Evolutionary conservation across 1,284 basidiomycete species (phyloP), one percentile per base, ranked within the genome.

Genomic region (Clitocybe nebularis): DNA sequence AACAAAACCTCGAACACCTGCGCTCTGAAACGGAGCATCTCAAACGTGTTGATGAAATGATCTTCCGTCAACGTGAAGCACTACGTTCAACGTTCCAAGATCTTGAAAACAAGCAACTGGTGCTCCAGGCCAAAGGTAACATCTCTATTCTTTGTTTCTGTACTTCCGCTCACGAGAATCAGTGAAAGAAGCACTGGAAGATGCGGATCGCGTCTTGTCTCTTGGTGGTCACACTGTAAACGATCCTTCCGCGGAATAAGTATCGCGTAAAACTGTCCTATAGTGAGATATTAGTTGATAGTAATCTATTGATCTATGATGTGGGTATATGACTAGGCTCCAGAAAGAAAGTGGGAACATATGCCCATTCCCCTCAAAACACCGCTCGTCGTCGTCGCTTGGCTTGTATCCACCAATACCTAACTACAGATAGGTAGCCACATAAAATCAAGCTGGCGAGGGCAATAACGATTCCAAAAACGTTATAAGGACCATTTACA

Each of bases 131-230:
- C 22, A 79, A 75, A 65, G 78, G 82, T 80, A 42, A 44, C 67
- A 46, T 21, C 24, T 26, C 17, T 16, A 23, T 36, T 3, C 11
- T 25, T 38, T 23, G 21, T 16, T 32, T 14, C 4, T 11, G 16
- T 13, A 9, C 26, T 19, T 41, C 44, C 20, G 14, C 20, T 8
- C 10, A 41, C 23, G 1, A 22, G 26, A 13, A 14, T 20, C 47
- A 84, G 81, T 83, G 11, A 66, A 77, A 57, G 68, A 74, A 41
- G 77, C 75, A 19, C 55, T 84, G 36, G 71, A 77, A 44, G 76
- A 82, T 59, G 75, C 79, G 7, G 72, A 73, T 43, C 70, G 68
- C 16, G 36, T 45, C 16, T 39, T 53, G 25, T 46, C 45, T n/a
- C n/a, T n/a, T n/a, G n/a, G n/a, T n/a, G n/a, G n/a, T n/a, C n/a